These are phyloP conservation scores for Leccinum boreale DNA, from an alignment of 768 basidiomycete species.

Conservation along the genomic window DNA sequence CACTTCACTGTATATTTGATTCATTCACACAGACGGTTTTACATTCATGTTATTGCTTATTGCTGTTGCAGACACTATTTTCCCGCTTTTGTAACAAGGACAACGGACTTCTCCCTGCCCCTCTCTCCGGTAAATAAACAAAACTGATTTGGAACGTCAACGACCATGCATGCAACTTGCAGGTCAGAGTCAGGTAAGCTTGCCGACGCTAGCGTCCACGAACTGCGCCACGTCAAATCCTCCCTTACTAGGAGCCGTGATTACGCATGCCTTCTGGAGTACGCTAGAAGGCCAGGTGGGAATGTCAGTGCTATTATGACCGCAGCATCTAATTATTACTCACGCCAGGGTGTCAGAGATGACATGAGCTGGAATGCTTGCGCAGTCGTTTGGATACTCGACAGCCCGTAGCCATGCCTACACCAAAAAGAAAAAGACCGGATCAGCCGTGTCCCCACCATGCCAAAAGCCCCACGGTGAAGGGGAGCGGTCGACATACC, in stretches of 20 bases:
- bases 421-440: background rate
- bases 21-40: background rate
- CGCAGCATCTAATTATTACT: constrained; percentile 20
- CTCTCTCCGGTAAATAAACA: background rate
- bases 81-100: constrained; percentile 3
- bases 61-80: constrained; percentile 9
- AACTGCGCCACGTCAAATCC: constrained; percentile 58
- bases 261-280: constrained; percentile 73
- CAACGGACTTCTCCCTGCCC: background rate
- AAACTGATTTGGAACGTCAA: background rate
- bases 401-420: constrained; percentile 85
- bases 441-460: background rate
- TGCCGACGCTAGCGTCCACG: constrained; percentile 52
- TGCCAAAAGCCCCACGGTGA: background rate
- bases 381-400: constrained; percentile 65
- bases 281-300: constrained; percentile 41
- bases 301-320: constrained; percentile 1
- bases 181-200: constrained; percentile 36
- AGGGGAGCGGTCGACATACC: constrained; percentile 32
- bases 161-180: background rate
- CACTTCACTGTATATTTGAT: constrained; percentile 12
- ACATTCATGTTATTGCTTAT: constrained; percentile 14
- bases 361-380: constrained; percentile 59
- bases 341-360: constrained; percentile 70
- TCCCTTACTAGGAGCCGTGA: constrained; percentile 44